Evolutionary conservation across 2,329 filamentous ascomycete species (phyloP).

Genomic region (Allantophomopsis lycopodina): DNA sequence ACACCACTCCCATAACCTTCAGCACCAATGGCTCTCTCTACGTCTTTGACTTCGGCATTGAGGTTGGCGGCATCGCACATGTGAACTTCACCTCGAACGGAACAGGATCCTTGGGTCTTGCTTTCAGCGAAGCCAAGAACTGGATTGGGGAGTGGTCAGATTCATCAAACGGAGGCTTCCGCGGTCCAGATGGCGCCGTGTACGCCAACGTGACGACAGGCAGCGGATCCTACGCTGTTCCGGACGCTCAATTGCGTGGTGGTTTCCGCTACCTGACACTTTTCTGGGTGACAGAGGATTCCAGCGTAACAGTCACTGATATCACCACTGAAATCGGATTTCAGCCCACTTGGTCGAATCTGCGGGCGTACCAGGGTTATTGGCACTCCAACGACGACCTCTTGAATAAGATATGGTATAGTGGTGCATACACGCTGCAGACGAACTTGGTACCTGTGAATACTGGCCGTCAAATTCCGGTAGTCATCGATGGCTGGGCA

Average conservation of each 20-base stretch:
- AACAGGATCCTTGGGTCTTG: slow-evolving; percentile 23
- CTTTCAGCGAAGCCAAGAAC: slow-evolving; percentile 29
- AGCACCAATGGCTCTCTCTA: slow-evolving; percentile 32
- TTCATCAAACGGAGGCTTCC: slow-evolving; percentile 26
- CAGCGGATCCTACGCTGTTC: slow-evolving; percentile 26
- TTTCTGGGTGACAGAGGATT: slow-evolving; percentile 23
- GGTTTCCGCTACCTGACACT: slow-evolving; percentile 37
- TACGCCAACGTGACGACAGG: slow-evolving; percentile 24
- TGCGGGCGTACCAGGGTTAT: slow-evolving; percentile 37
- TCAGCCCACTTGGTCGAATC: slow-evolving; percentile 25
- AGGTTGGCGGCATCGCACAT: slow-evolving; percentile 39
- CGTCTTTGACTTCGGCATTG: slow-evolving; percentile 41
- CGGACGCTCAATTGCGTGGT: slow-evolving; percentile 28
- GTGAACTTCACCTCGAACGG: slow-evolving; percentile 30
- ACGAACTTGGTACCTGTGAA: slow-evolving; percentile 15
- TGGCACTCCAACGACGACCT: slow-evolving; percentile 33
- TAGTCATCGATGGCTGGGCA: slow-evolving; percentile 17
- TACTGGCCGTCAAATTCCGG: slow-evolving; percentile 16
- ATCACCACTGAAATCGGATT: slow-evolving; percentile 21
- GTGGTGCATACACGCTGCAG: slow-evolving; percentile 29
- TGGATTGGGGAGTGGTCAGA: slow-evolving; percentile 29
- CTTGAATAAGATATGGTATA: slow-evolving; percentile 39
- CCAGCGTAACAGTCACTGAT: slow-evolving; percentile 15
- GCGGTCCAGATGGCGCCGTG: slow-evolving; percentile 31
- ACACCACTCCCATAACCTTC: slow-evolving; percentile 13